These are phyloP conservation scores for Meira miltonrushii DNA, from an alignment of 1,284 basidiomycete species.

Conservation along the genomic window DNA sequence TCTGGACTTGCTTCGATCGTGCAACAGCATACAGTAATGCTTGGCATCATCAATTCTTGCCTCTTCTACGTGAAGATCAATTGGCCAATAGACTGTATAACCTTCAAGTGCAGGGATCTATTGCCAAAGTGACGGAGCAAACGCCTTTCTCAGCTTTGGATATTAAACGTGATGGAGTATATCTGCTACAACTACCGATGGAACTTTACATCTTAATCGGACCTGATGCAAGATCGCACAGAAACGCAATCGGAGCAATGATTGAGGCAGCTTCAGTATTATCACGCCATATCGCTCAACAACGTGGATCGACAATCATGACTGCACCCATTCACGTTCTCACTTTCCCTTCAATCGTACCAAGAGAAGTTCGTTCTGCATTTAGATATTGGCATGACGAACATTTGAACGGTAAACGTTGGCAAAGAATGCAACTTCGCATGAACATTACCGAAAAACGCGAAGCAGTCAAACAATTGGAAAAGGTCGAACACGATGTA, in stretches of 20 bases:
- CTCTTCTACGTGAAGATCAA: slow-evolving; percentile 6
- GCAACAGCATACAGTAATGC: slow-evolving; percentile 26
- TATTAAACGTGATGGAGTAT: slow-evolving; percentile 21
- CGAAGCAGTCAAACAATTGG: slow-evolving; percentile 20
- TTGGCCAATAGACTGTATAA: neutral
- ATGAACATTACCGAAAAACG: slow-evolving; percentile 26
- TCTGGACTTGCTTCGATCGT: slow-evolving; percentile 33
- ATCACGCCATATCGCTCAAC: neutral
- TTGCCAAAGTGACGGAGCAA: slow-evolving; percentile 2
- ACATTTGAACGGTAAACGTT: slow-evolving; percentile 18
- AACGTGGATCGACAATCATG: neutral
- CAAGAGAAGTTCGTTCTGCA: slow-evolving; percentile 27
- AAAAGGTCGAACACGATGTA: slow-evolving; percentile 16
- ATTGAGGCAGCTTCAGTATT: slow-evolving; percentile 27
- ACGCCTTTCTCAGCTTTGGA: slow-evolving; percentile 6
- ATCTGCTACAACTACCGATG: slow-evolving; percentile 27
- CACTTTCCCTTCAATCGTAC: slow-evolving; percentile 30
- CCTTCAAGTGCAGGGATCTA: slow-evolving; percentile 3
- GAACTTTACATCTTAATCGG: slow-evolving; percentile 42
- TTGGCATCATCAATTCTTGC: slow-evolving; percentile 22
- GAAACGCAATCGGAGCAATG: slow-evolving; percentile 18
- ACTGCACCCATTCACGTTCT: slow-evolving; percentile 38
- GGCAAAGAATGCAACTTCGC: slow-evolving; percentile 11
- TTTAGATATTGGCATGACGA: slow-evolving; percentile 31
- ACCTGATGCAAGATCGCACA: slow-evolving; percentile 26